phyloP scores from a whole-genome alignment of 768 basidiomycete genomes.

The Tylopilus sp. region DNA sequence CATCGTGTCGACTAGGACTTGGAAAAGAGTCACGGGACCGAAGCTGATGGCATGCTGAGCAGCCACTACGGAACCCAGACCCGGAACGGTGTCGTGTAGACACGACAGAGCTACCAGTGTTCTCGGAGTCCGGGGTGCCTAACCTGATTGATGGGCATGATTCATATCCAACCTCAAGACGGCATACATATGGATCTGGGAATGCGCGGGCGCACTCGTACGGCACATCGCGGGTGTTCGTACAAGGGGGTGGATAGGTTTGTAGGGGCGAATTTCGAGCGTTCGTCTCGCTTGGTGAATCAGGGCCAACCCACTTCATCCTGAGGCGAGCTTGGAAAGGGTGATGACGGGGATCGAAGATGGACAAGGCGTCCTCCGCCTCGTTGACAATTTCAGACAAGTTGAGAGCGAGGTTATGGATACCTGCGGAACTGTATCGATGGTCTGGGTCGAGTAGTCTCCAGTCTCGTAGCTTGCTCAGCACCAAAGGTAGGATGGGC shows the following conservation, averaged over 20 bases:
- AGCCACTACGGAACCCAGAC: conserved; percentile 27
- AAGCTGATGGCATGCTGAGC: conserved; percentile 24
- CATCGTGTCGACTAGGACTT: conserved; percentile 7
- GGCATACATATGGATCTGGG: neutral
- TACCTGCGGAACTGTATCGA: conserved; percentile 11
- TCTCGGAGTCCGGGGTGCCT: conserved; percentile 17
- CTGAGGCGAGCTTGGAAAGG: conserved; percentile 5
- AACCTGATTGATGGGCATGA: neutral
- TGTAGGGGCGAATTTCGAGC: conserved; percentile 1
- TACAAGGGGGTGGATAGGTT: conserved; percentile 3
- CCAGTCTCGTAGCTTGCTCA: conserved; percentile 24
- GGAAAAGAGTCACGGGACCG: conserved; percentile 12
- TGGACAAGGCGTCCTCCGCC: neutral
- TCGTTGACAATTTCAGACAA: conserved; percentile 13
- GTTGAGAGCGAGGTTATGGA: conserved; percentile 19
- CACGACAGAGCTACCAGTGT: neutral
- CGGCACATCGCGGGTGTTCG: neutral
- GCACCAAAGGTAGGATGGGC: conserved; percentile 20
- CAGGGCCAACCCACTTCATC: conserved; percentile 17
- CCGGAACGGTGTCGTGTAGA: conserved; percentile 8
- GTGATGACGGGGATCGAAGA: neutral
- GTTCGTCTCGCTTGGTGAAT: conserved; percentile 6
- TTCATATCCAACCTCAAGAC: neutral
- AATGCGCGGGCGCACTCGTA: conserved; percentile 2
- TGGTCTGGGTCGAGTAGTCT: conserved; percentile 18